These are phyloP conservation scores for Calonectria pteridis DNA, from an alignment of 2,329 filamentous ascomycete genomes.

Conservation along the genomic window DNA sequence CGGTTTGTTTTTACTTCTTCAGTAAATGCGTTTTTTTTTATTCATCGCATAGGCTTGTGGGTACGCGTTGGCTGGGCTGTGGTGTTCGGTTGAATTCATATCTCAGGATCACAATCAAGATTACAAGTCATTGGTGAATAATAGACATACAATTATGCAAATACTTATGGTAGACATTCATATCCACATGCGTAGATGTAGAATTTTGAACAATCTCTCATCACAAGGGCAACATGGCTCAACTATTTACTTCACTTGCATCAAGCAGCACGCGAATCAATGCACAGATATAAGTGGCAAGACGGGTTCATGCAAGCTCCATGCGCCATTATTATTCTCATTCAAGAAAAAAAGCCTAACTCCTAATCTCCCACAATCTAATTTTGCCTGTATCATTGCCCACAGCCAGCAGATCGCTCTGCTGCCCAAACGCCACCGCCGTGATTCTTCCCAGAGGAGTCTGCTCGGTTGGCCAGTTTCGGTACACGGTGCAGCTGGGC, in stretches of 20 bases:
- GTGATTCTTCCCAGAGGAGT: conserved; percentile 90
- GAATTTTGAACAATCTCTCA: not conserved
- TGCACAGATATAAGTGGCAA: not conserved
- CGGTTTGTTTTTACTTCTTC: too few relatives aligned
- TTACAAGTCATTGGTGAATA: too few relatives aligned
- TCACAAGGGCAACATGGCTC: not conserved
- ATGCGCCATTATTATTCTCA: conserved; percentile 38
- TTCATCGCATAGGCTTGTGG: too few relatives aligned
- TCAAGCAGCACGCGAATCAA: not conserved
- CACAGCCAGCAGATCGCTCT: conserved; percentile 81
- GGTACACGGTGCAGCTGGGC: conserved; percentile 92
- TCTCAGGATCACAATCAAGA: too few relatives aligned
- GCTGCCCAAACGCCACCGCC: conserved; percentile 74
- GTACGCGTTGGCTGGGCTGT: too few relatives aligned
- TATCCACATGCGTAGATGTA: not conserved
- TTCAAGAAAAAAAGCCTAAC: conserved; percentile 55
- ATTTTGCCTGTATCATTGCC: conserved; percentile 92
- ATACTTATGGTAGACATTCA: too few relatives aligned
- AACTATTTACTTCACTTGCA: too few relatives aligned
- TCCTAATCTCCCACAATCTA: conserved; percentile 88
- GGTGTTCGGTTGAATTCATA: too few relatives aligned
- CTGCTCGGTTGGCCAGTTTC: conserved; percentile 94
- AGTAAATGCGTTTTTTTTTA: too few relatives aligned
- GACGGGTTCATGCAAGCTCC: conserved; percentile 2
- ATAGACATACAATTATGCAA: too few relatives aligned